A percentile compares a stretch with the other conserved stretches of the same genome.
These are phyloP conservation scores for Urtica urens DNA, from an alignment of 306 rosid genomes.

Conservation along the genomic window DNA sequence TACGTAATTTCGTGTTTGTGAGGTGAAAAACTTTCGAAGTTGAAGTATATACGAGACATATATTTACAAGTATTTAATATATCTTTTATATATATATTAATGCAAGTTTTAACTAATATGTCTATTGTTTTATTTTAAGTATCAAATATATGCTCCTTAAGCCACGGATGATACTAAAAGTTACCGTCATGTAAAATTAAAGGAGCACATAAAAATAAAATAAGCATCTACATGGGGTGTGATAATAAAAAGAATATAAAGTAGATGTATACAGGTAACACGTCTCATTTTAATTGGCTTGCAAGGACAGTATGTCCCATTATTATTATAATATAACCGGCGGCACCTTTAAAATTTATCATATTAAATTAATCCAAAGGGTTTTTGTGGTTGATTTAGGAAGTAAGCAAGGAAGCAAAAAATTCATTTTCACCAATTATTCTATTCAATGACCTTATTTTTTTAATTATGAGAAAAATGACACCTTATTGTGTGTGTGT, in stretches of 20 bases:
- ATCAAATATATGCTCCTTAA: too few species aligned
- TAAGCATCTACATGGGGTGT: too few species aligned
- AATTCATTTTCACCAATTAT: neutral
- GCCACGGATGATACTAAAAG: too few species aligned
- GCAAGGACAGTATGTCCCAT: constrained; percentile 10
- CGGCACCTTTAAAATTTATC: neutral
- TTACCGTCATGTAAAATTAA: too few species aligned
- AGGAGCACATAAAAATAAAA: too few species aligned
- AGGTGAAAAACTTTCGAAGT: too few species aligned
- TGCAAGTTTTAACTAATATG: too few species aligned
- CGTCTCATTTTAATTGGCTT: constrained; percentile 17
- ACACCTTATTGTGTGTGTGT: neutral
- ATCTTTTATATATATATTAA: too few species aligned
- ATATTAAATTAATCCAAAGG: neutral
- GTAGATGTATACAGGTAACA: neutral
- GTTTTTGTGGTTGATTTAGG: neutral
- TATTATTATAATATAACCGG: neutral
- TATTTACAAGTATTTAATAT: too few species aligned
- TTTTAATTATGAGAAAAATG: neutral
- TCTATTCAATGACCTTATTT: neutral
- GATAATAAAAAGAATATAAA: neutral
- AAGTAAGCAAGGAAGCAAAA: neutral
- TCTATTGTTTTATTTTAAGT: too few species aligned
- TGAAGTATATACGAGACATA: too few species aligned
- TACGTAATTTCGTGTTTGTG: too few species aligned